Evolutionary conservation across 306 rosid genomes (phyloP), one percentile per base, ranked within the genome.

Genomic region (Erythrophleum fordii): DNA sequence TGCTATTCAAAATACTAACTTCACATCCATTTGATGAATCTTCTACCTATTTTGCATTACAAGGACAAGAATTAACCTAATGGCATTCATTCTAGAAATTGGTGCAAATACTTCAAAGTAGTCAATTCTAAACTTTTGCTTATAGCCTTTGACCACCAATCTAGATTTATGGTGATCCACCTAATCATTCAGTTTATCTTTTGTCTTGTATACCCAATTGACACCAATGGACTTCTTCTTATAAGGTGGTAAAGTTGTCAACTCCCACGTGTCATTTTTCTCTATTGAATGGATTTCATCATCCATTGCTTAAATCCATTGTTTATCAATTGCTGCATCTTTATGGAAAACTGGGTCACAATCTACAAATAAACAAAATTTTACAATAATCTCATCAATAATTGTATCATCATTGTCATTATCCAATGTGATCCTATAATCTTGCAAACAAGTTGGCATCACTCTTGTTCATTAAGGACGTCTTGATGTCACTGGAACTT

Each of bases 1-100:
- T n/a, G n/a, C n/a, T 74, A 52, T 56, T 75, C 79, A 18, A n/a
- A 72, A 45, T 1, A 26, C 0, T 12, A 64, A 72, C 11, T 72
- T 72, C 10, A 72, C 77, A 48, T 72, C 77, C 44, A 72, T 28
- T 35, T 73, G 45, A 23, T 73, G 28, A 1, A 73, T 55, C 5
- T 29, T 51, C 66, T 66, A 73, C 1, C 13, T 7, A 2, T 73
- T 73, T 14, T 28, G 41, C 0, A 44, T 26, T 9, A 59, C 61
- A n/a, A 72, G 44, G 0, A 62, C 42, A 12, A 72, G 14, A 2
- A 39, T 39, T 39, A 39, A 3, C 3, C 42, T 3, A 39, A 39
- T 39, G 7, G 42, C 7, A 39, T 39, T 29, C 16, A 69, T 45
- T 20, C 75, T 23, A 0, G 37, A 6, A 20, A 23, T 10, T 1